A percentile compares a stretch with the other conserved stretches of the same genome.
Conservation (phyloP, 768 basidiomycete species). For the Strobilomyces confusus region DNA sequence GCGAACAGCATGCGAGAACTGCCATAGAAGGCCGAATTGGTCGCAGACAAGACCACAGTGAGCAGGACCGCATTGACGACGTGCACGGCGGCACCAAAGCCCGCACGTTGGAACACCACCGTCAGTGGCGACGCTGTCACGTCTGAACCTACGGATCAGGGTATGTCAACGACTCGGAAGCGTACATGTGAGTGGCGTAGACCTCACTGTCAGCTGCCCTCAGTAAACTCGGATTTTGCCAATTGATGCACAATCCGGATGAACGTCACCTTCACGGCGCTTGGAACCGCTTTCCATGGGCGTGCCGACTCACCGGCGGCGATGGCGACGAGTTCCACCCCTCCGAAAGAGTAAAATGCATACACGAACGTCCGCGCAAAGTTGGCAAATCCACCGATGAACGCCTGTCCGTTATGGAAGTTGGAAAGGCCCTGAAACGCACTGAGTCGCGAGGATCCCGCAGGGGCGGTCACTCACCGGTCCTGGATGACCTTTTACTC, state of each 20-base stretch:
- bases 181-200: neutral
- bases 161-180: neutral
- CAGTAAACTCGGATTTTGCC: conserved; percentile 49
- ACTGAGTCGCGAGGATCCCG: neutral
- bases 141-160: conserved; percentile 35
- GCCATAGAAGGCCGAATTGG: conserved; percentile 63
- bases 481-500: conserved; percentile 53
- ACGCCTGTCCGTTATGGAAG: conserved; percentile 47
- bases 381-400: conserved; percentile 49
- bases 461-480: conserved; percentile 36
- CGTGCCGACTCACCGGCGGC: conserved; percentile 68
- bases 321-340: conserved; percentile 66
- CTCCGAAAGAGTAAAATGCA: conserved; percentile 67
- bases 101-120: conserved; percentile 58
- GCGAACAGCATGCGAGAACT: conserved; percentile 58
- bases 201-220: conserved; percentile 41
- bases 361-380: conserved; percentile 61
- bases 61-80: conserved; percentile 66
- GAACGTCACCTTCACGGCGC: conserved; percentile 66
- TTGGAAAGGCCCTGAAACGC: conserved; percentile 45
- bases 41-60: conserved; percentile 62
- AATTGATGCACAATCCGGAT: conserved; percentile 63
- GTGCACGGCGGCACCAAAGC: conserved; percentile 58
- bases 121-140: conserved; percentile 61
- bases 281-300: conserved; percentile 60